Evolutionary conservation across 192 early-diverging fungal species (phyloP).

Genomic region (Funneliformis geosporum): DNA sequence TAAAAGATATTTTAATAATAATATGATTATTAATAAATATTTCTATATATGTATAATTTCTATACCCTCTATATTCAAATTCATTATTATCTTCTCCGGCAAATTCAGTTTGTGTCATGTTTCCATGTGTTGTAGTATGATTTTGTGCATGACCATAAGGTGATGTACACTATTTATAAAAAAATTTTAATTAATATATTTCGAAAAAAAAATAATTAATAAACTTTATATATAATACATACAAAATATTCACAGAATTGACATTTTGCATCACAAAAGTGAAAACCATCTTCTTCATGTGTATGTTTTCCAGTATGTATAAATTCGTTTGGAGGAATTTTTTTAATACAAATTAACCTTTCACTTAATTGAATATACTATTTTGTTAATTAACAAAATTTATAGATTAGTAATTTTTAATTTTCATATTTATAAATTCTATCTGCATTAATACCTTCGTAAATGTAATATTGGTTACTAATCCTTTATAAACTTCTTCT

Average conservation of each 20-base stretch:
- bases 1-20: not conserved
- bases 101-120: constrained; percentile 15
- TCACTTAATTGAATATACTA: constrained; percentile 27
- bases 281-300: constrained; percentile 7
- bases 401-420: not conserved
- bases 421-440: too few relatives aligned
- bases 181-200: not conserved
- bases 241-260: constrained; percentile 27
- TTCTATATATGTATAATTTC: not conserved
- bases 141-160: constrained; percentile 2
- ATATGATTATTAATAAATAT: not conserved
- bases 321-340: constrained; percentile 30
- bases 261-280: constrained; percentile 18
- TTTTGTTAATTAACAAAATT: not conserved
- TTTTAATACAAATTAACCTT: constrained; percentile 16
- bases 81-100: constrained; percentile 17
- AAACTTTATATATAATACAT: not conserved
- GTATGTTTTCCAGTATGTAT: constrained; percentile 22
- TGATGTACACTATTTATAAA: constrained; percentile 4
- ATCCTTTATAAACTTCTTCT: constrained; percentile 3
- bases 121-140: constrained; percentile 13
- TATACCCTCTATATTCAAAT: constrained; percentile 23
- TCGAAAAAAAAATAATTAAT: not conserved
- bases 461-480: constrained; percentile 20
- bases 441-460: constrained; percentile 5